A percentile compares a stretch with the other conserved stretches of the same genome.
These are phyloP conservation scores for Eucalyptus caleyi DNA, from an alignment of 345 rosid genomes.

Conservation along the genomic window DNA sequence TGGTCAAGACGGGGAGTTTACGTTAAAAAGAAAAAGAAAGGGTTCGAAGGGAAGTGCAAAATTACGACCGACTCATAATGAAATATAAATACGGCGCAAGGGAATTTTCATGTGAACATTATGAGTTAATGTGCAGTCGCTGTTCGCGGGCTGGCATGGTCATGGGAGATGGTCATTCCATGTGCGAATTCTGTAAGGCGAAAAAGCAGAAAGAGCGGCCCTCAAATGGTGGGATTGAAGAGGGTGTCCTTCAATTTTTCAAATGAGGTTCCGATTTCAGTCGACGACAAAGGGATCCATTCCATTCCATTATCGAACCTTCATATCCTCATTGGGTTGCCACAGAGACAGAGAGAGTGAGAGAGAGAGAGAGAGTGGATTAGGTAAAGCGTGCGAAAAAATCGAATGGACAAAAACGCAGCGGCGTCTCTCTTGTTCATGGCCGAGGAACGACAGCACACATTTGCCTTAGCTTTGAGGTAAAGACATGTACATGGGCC, in stretches of 20 bases:
- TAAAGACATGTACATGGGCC: neutral
- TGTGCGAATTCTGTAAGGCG: neutral
- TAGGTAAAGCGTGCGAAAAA: neutral
- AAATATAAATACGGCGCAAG: neutral
- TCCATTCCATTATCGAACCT: neutral
- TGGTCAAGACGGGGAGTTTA: neutral
- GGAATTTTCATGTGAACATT: neutral
- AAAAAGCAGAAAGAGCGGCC: neutral
- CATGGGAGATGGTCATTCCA: neutral
- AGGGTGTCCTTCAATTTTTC: neutral
- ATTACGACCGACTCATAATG: neutral
- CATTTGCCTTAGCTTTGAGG: conserved; percentile 4
- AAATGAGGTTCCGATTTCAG: neutral
- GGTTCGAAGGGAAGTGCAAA: neutral
- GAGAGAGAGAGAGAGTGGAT: neutral
- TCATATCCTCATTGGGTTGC: neutral
- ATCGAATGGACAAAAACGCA: neutral
- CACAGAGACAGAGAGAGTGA: neutral
- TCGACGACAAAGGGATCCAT: neutral
- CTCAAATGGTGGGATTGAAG: neutral
- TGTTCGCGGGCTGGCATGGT: neutral
- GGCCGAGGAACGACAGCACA: neutral
- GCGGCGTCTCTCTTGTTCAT: neutral
- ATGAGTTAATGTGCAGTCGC: neutral
- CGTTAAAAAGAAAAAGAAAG: neutral